Evolutionary conservation across 805 yeast genomes (phyloP), one percentile per base, ranked within the genome.

Genomic region (Zygosaccharomyces bisporus): DNA sequence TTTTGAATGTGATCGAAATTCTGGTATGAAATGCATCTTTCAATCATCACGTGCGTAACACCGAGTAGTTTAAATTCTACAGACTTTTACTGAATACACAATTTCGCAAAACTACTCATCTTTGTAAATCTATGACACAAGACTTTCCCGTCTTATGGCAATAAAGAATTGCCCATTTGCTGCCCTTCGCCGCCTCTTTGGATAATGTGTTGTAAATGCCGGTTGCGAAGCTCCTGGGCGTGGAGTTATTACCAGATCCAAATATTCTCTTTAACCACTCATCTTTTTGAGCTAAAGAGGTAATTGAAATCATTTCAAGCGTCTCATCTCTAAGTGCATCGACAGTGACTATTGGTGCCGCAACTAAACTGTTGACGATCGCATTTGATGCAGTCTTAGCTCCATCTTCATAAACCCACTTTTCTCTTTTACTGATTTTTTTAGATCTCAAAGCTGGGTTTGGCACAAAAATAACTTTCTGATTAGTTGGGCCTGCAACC

Each of bases 251-350:
- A 2, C 84, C 77, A 14, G 91, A 88, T 6, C 90, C 86, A 41
- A 64, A 61, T 4, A 91, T 88, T 53, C 86, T 84, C 55, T 95
- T 75, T 41, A 83, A 69, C 76, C 77, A 75, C 72, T 86, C 91
- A 49, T 87, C 95, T 39, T 79, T 81, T 50, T 79, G 88, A 21
- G 73, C 71, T n/a, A 87, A 64, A 0, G 95, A 83, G 0, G 90
- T 83, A 2, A 83, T 76, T 10, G 85, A 74, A 31, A 91, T 85
- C 75, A 89, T 85, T 40, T 89, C 91, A 49, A 93, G 63, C 2
- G 87, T 85, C 49, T 89, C 97, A 54, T 87, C 95, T 49, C 83
- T 74, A 9, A 80, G 66, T 3, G 78, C 80, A 59, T 91, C 98
- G 25, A 91, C 78, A 0, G 84, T 77, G 37, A 89, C 72, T 0